Evolutionary conservation across 2,329 filamentous ascomycete genomes (phyloP).

Genomic region (Fusarium metavorans): DNA sequence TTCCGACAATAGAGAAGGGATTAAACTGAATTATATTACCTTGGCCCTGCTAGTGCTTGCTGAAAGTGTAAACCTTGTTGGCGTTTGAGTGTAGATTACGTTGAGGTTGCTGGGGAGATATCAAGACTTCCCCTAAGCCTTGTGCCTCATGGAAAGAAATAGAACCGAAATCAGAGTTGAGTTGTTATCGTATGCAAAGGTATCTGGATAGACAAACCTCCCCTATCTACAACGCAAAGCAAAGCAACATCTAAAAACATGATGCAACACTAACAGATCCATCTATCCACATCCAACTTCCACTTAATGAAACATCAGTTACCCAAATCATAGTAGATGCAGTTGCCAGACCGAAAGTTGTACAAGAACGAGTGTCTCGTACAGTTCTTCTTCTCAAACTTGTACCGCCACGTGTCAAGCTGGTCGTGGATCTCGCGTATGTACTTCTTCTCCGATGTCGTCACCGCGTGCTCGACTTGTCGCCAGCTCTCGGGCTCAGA

Average conservation of each 20-base stretch:
- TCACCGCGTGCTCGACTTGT: constrained; percentile 80
- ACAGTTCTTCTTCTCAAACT: constrained; percentile 65
- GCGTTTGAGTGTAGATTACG: neutral
- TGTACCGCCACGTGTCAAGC: constrained; percentile 72
- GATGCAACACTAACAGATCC: neutral
- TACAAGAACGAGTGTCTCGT: constrained; percentile 86
- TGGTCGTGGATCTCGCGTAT: constrained; percentile 85
- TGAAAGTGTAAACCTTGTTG: too few relatives aligned
- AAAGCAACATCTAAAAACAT: constrained; percentile 5
- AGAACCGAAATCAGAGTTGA: neutral
- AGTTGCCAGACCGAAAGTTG: constrained; percentile 87
- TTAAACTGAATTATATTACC: neutral
- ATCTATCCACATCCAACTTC: neutral
- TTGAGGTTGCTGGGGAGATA: neutral
- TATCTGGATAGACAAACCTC: neutral
- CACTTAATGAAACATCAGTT: constrained; percentile 37
- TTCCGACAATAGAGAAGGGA: neutral
- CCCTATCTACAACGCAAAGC: neutral
- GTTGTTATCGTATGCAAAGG: constrained; percentile 16
- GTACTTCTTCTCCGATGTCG: constrained; percentile 83
- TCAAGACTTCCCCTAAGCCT: neutral
- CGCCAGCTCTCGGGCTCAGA: constrained; percentile 89
- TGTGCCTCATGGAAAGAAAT: neutral
- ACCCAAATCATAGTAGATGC: constrained; percentile 85
- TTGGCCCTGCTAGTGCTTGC: too few relatives aligned